A percentile compares a stretch with the other conserved stretches of the same genome.
These are phyloP conservation scores for Macrophomina tecta DNA, from an alignment of 2,329 filamentous ascomycete species.

Conservation along the genomic window DNA sequence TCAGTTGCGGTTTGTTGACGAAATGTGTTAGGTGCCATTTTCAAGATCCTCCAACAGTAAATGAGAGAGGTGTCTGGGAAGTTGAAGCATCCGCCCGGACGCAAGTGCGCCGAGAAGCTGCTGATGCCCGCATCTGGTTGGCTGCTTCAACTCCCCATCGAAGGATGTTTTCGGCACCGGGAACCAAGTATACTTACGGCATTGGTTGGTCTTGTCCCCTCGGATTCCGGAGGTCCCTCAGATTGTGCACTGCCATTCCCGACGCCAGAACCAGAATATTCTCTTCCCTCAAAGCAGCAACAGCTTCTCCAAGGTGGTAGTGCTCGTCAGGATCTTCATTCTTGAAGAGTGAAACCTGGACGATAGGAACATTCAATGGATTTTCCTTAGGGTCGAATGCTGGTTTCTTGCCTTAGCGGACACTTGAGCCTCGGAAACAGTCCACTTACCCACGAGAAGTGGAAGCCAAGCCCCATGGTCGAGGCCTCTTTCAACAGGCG, in stretches of 20 bases:
- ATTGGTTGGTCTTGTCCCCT: constrained; percentile 33
- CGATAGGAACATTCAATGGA: constrained; percentile 40
- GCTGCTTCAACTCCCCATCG: too few relatives aligned
- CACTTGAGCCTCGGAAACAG: constrained; percentile 30
- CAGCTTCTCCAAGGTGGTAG: constrained; percentile 31
- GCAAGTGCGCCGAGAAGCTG: too few relatives aligned
- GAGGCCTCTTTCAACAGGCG: constrained; percentile 67
- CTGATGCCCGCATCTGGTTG: too few relatives aligned
- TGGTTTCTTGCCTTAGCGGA: constrained; percentile 28
- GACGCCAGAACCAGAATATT: constrained; percentile 31
- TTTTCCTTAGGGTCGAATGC: constrained; percentile 47
- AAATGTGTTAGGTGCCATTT: too few relatives aligned
- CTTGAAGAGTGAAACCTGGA: constrained; percentile 32
- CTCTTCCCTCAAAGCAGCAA: constrained; percentile 31
- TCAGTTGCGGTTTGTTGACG: too few relatives aligned
- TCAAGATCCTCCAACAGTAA: too few relatives aligned
- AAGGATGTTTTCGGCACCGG: too few relatives aligned
- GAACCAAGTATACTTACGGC: constrained; percentile 31
- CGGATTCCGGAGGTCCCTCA: constrained; percentile 39
- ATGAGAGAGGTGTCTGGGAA: too few relatives aligned
- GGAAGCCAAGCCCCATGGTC: constrained; percentile 79
- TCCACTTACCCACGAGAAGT: constrained; percentile 59
- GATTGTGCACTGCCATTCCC: constrained; percentile 42
- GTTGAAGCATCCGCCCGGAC: too few relatives aligned
- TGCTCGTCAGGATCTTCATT: constrained; percentile 31